Evolutionary conservation across 345 rosid genomes (phyloP), one percentile per base, ranked within the genome.

Genomic region (Rhodomyrtus tomentosa): DNA sequence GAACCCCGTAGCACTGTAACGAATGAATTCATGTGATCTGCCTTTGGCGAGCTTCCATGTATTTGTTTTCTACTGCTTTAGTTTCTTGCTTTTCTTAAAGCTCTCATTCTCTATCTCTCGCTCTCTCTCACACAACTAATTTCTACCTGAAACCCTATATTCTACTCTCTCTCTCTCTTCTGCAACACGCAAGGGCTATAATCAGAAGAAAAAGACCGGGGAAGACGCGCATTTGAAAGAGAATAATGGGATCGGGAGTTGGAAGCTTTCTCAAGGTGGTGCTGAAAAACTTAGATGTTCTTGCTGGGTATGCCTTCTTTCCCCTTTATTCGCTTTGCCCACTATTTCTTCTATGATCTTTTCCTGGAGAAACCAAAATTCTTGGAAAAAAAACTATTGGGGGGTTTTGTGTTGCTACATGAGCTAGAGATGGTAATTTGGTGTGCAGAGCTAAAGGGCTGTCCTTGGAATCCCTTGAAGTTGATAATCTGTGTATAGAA

Each of bases 221-320:
- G 55, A 1, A 50, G 55, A 29, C n/a, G 25, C 45, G 79, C 79
- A 68, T 68, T 68, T 18, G 7, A 51, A 18, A 53, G 53, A 72
- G 81, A 56, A 83, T 76, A 29, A 93, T 94, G 98, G 98, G 94
- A 90, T 93, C 96, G 88, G 95, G 95, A 49, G 88, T 90, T 80
- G 93, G 93, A 87, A 91, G 85, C 88, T 93, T 95, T 85, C 51
- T 95, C 80, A 94, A 93, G 86, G 93, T 95, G 85, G 81, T 94
- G 83, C 88, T 95, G 52, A 88, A 91, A 84, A 95, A 94, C 93
- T 93, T 94, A 52, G 98, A 95, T 88, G 94, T 95, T 91, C 95
- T 95, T 91, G 96, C 98, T 91, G 96, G 98, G 98, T 95, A 87
- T 51, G 84, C 58, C 45, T 27, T 58, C 56, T 50, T 74, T 83